Evolutionary conservation across 2,329 filamentous ascomycete species (phyloP).

Genomic region (Metarhizium robertsii): DNA sequence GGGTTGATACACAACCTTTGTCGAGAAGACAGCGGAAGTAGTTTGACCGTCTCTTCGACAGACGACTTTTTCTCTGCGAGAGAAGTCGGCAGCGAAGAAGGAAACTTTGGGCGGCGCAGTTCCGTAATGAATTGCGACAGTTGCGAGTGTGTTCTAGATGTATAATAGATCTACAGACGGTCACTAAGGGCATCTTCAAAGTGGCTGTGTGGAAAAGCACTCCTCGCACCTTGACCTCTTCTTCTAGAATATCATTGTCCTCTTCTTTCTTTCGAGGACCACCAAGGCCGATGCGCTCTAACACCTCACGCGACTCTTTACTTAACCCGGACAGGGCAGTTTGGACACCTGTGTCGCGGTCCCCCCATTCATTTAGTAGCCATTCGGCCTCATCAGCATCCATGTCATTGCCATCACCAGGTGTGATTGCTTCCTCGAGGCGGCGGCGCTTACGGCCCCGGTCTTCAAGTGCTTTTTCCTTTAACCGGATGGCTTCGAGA

Average conservation of each 20-base stretch:
- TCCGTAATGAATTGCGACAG: slow-evolving; percentile 81
- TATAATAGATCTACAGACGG: slow-evolving; percentile 64
- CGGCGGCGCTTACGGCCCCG: slow-evolving; percentile 37
- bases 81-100: slow-evolving; percentile 53
- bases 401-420: slow-evolving; percentile 3
- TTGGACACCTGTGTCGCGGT: slow-evolving; percentile 24
- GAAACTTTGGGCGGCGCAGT: slow-evolving; percentile 67
- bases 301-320: slow-evolving; percentile 63
- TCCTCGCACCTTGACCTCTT: slow-evolving; percentile 56
- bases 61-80: slow-evolving; percentile 18
- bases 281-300: slow-evolving; percentile 54
- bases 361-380: slow-evolving; percentile 61
- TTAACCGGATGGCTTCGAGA: slow-evolving; percentile 55
- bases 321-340: slow-evolving; percentile 51
- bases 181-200: slow-evolving; percentile 16
- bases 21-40: slow-evolving; percentile 74
- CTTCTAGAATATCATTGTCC: slow-evolving; percentile 39
- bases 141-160: slow-evolving; percentile 88
- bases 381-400: slow-evolving; percentile 59
- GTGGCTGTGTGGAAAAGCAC: slow-evolving; percentile 1
- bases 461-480: slow-evolving; percentile 48
- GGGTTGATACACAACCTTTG: slow-evolving; percentile 88
- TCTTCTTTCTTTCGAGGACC: slow-evolving; percentile 23
- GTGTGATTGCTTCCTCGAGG: slow-evolving; percentile 24
- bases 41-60: slow-evolving; percentile 49